Percentiles rank a stretch among this genome's conserved stretches.
These are phyloP conservation scores for Saitozyma sp. DNA, from an alignment of 768 basidiomycete species.

Conservation along the genomic window DNA sequence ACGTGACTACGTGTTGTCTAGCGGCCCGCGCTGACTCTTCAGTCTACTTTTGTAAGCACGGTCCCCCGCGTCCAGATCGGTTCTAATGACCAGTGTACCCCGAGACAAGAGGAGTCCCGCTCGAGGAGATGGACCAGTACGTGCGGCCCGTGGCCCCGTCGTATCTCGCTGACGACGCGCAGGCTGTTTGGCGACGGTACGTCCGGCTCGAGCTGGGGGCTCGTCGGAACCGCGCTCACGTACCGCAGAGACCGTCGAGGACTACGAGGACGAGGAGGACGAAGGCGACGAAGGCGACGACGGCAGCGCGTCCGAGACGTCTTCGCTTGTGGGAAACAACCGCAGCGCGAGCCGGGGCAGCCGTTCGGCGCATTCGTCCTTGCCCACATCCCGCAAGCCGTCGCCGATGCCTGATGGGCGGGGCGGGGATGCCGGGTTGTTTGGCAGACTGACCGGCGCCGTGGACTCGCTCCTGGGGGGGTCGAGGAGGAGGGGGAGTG, in stretches of 20 bases:
- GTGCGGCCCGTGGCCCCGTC: background rate
- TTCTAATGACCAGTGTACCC: constrained; percentile 37
- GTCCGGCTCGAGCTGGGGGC: background rate
- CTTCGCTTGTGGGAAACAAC: constrained; percentile 16
- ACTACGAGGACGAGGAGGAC: constrained; percentile 32
- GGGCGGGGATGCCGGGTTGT: constrained; percentile 9
- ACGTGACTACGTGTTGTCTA: too few species aligned
- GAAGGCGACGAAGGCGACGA: constrained; percentile 27
- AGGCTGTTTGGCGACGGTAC: constrained; percentile 47
- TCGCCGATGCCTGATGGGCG: constrained; percentile 22
- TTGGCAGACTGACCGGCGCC: constrained; percentile 13
- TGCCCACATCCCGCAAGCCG: constrained; percentile 34
- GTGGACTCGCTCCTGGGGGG: constrained; percentile 17
- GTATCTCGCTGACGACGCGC: background rate
- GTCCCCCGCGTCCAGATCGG: background rate
- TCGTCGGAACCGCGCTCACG: background rate
- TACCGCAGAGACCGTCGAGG: constrained; percentile 32
- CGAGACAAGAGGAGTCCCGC: constrained; percentile 47
- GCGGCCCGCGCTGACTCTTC: background rate
- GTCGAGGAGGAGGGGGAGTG: constrained; percentile 15
- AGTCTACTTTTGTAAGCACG: constrained; percentile 35
- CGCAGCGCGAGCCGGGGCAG: constrained; percentile 5
- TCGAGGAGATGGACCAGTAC: constrained; percentile 48
- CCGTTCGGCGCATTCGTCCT: constrained; percentile 18
- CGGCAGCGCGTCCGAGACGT: constrained; percentile 26